A percentile compares a stretch with the other conserved stretches of the same genome.
phyloP scores from a whole-genome alignment of 257 asterid genomes.

The Jasminum sambac region DNA sequence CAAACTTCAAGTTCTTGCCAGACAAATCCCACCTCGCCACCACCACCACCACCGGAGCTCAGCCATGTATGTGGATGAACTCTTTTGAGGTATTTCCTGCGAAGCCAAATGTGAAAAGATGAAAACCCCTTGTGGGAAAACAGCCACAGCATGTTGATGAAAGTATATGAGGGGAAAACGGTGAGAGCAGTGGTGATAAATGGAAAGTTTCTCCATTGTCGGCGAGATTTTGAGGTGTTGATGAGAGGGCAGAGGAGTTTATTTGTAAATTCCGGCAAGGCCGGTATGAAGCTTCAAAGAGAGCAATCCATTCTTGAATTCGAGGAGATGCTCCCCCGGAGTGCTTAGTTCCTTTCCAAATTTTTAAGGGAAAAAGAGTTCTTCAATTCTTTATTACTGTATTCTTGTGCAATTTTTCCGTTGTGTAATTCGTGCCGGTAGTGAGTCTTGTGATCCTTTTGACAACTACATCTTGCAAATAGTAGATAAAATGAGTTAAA shows the following conservation, averaged over 20 bases:
- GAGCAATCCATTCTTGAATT: slow-evolving; percentile 60
- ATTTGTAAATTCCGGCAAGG: slow-evolving; percentile 56
- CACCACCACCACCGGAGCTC: slow-evolving; percentile 20
- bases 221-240: slow-evolving; percentile 39
- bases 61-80: slow-evolving; percentile 36
- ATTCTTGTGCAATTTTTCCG: too few species aligned
- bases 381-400: background rate
- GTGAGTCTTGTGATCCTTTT: too few species aligned
- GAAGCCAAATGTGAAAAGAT: slow-evolving; percentile 12
- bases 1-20: slow-evolving; percentile 21
- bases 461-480: too few species aligned
- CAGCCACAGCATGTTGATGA: background rate
- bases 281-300: slow-evolving; percentile 63
- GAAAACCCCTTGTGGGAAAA: background rate
- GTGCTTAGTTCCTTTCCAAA: slow-evolving; percentile 27
- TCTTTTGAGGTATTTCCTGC: slow-evolving; percentile 19
- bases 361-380: slow-evolving; percentile 12
- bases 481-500: too few species aligned
- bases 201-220: slow-evolving; percentile 38
- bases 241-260: slow-evolving; percentile 60
- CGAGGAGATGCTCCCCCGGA: slow-evolving; percentile 67
- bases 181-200: slow-evolving; percentile 22
- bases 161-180: slow-evolving; percentile 10
- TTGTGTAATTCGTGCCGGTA: too few species aligned
- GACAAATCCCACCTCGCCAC: background rate